phyloP scores from a whole-genome alignment of 257 asterid species.

The Solanum ossicruentum region DNA sequence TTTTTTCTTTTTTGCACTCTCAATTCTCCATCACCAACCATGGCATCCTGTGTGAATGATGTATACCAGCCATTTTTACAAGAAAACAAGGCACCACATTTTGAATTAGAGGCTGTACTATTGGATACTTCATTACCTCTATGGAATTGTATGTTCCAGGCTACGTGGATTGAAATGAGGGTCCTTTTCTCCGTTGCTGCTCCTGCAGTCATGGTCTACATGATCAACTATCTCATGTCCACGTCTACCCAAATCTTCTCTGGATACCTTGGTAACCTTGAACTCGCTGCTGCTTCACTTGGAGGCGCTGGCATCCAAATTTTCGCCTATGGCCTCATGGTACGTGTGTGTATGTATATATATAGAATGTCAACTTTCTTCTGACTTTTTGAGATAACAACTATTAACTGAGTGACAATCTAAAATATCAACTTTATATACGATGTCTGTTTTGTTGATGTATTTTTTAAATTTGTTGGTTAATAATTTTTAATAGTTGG shows the following conservation, averaged over 20 bases:
- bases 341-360: neutral
- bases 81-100: neutral
- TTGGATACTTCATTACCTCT: neutral
- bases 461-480: neutral
- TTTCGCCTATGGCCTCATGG: slow-evolving; percentile 18
- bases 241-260: slow-evolving; percentile 13
- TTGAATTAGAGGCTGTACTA: slow-evolving; percentile 1
- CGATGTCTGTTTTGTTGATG: neutral
- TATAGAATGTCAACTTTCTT: neutral
- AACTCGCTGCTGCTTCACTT: slow-evolving; percentile 13
- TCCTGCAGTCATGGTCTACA: slow-evolving; percentile 15
- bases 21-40: neutral
- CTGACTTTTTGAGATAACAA: too few relatives aligned
- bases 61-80: neutral
- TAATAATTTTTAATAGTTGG: neutral
- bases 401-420: neutral
- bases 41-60: neutral
- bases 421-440: neutral
- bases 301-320: slow-evolving; percentile 11
- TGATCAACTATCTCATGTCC: slow-evolving; percentile 14
- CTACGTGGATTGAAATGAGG: slow-evolving; percentile 11
- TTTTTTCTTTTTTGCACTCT: neutral
- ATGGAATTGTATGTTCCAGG: neutral
- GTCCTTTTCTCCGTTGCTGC: slow-evolving; percentile 8
- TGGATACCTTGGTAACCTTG: slow-evolving; percentile 16